Evolutionary conservation across 2,329 filamentous ascomycete species (phyloP).

Genomic region (Tolypocladium inflatum): DNA sequence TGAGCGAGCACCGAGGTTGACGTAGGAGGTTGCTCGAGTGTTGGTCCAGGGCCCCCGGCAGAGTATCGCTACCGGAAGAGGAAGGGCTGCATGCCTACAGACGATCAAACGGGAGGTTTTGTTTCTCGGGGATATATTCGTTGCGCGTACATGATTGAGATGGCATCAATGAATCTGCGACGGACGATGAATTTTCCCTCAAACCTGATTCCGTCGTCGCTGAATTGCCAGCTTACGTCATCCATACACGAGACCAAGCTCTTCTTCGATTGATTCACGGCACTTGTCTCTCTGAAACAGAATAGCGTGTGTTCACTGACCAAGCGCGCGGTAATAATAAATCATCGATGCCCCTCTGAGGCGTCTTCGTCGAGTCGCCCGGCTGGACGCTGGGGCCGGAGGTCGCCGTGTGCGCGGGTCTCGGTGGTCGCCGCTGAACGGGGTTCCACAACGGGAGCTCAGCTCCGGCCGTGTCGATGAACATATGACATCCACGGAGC

Average conservation of each 20-base stretch:
- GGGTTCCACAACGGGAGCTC: not conserved
- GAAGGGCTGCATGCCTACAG: not conserved
- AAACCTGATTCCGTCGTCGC: not conserved
- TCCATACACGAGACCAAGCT: not conserved
- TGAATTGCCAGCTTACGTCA: not conserved
- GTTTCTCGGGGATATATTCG: not conserved
- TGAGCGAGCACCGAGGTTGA: not conserved
- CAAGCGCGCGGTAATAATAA: not conserved
- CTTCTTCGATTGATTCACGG: not conserved
- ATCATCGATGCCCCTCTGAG: not conserved
- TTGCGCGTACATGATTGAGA: not conserved
- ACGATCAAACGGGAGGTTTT: not conserved
- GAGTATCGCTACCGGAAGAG: not conserved
- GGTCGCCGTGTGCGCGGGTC: not conserved
- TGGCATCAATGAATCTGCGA: not conserved
- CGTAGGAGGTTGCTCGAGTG: not conserved
- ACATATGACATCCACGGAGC: too few species aligned
- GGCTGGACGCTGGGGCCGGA: not conserved
- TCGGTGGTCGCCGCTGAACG: conserved; percentile 1
- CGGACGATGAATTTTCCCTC: not conserved
- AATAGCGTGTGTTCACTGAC: not conserved
- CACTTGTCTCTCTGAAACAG: not conserved
- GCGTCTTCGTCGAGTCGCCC: not conserved
- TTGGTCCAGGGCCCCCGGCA: not conserved
- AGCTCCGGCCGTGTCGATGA: not conserved